phyloP scores from a whole-genome alignment of 1,284 basidiomycete genomes.

The Cerrena zonata region DNA sequence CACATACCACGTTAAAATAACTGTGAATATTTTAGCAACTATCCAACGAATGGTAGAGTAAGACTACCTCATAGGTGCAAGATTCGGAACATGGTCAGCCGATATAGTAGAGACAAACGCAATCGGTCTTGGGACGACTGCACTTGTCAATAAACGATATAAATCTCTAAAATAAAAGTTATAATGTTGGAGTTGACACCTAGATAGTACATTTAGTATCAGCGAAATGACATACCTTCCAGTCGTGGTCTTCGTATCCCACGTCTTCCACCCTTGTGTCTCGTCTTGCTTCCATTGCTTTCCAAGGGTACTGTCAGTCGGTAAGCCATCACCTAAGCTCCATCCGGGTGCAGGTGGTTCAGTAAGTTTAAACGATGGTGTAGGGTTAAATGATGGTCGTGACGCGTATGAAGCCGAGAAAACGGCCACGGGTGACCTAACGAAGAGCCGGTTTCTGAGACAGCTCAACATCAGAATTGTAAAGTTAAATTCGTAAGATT shows the following conservation, averaged over 20 bases:
- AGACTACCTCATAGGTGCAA: conserved; percentile 42
- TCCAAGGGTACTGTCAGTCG: background rate
- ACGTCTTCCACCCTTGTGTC: conserved; percentile 35
- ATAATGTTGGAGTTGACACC: conserved; percentile 9
- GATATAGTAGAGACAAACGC: conserved; percentile 68
- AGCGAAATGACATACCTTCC: conserved; percentile 12
- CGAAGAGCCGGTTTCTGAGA: too few relatives aligned
- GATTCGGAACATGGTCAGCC: conserved; percentile 50
- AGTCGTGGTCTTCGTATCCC: conserved; percentile 31
- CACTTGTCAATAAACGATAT: conserved; percentile 60
- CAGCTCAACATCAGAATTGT: too few relatives aligned
- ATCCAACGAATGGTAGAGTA: background rate
- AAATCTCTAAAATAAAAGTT: conserved; percentile 33
- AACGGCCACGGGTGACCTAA: too few relatives aligned
- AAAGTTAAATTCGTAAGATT: too few relatives aligned
- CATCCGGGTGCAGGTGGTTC: background rate
- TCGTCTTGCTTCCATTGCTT: background rate
- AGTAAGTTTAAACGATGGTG: background rate
- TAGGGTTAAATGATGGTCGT: background rate
- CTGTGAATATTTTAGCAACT: conserved; percentile 22
- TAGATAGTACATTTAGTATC: background rate
- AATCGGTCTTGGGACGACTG: conserved; percentile 65
- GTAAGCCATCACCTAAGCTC: conserved; percentile 4
- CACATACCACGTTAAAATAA: conserved; percentile 50
- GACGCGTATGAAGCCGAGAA: background rate